Base-by-base conservation (phyloP, 345 rosid genomes). In the Camelina sativa region DNA sequence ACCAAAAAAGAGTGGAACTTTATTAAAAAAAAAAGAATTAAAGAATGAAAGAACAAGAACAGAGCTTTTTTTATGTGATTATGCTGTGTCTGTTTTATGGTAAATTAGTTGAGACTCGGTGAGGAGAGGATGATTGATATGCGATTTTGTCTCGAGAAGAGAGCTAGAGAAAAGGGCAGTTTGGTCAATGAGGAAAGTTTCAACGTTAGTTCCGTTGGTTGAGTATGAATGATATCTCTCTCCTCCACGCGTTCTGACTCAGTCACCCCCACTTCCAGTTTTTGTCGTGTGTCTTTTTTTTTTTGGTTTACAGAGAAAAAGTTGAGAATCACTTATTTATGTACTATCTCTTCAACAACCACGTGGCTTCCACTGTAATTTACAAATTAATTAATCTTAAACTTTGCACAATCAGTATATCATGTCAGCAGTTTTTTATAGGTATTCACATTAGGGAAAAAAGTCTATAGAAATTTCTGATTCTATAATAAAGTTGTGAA, bases 211-310 rank as follows among this genome's bases (percentile, higher is more conserved):
- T 73, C 47, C 3, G 59, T 65, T 65, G 71, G 59, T 30, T 22
- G 58, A 65, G 72, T 56, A 35, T 2, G 1, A 74, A n/a, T n/a
- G n/a, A n/a, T n/a, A n/a, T 41, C 10, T 35, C 16, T 60, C 11
- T 3, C 54, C 7, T 3, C 55, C 75, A 76, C 75, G 79, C 79
- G 79, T 76, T 61, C 70, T 69, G 79, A 76, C 75, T 69, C 52
- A 62, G 75, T 69, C 69, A 41, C 72, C 35, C 52, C 35, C 34
- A 65, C 59, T 37, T 7, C 43, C 47, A 50, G 58, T 69, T 61
- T 60, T 68, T 68, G 74, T 68, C 69, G 62, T 76, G 62, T 75
- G 47, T 67, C 68, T 51, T 67, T 51, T 67, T 20, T 20, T 20
- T 20, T 75, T 67, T 50, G 13, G 44, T 67, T 67, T 57, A 11